phyloP scores from a whole-genome alignment of 768 basidiomycete genomes.

The Lyophyllum shimeji region DNA sequence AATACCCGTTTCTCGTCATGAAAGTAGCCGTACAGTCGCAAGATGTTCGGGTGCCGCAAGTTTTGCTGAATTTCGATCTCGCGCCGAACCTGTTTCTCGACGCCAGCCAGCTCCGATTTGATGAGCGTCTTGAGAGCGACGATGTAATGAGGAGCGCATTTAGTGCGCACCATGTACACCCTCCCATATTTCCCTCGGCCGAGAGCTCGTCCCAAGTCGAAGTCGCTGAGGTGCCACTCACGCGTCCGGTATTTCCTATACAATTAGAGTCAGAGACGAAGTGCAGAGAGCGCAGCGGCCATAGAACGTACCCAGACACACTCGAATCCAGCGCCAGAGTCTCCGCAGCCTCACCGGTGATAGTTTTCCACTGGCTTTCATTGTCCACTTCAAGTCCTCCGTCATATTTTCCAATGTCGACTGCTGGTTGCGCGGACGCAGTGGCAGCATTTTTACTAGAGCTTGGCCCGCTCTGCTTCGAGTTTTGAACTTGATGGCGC shows the following conservation, averaged over 20 bases:
- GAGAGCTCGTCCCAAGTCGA: conserved; percentile 93
- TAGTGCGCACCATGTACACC: conserved; percentile 97
- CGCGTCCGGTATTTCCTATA: conserved; percentile 67
- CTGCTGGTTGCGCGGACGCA: conserved; percentile 21
- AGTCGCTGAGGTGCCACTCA: conserved; percentile 82
- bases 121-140: conserved; percentile 95
- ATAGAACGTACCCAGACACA: conserved; percentile 46
- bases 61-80: conserved; percentile 99
- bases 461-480: conserved; percentile 21
- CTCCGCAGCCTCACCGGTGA: conserved; percentile 76
- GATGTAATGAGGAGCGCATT: conserved; percentile 83
- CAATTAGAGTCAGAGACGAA: neutral
- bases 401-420: conserved; percentile 91
- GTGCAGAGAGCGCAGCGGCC: neutral
- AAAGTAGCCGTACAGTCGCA: conserved; percentile 96
- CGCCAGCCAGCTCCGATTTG: conserved; percentile 93
- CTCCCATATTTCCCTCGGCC: conserved; percentile 99
- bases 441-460: conserved; percentile 18
- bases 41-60: conserved; percentile 90
- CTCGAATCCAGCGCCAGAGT: conserved; percentile 86
- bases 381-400: conserved; percentile 90
- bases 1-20: conserved; percentile 98
- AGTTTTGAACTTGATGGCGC: conserved; percentile 31
- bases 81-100: conserved; percentile 95
- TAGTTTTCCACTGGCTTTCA: conserved; percentile 66